Evolutionary conservation across 176 grass and related monocot genomes (phyloP).

Genomic region (Poa annua): DNA sequence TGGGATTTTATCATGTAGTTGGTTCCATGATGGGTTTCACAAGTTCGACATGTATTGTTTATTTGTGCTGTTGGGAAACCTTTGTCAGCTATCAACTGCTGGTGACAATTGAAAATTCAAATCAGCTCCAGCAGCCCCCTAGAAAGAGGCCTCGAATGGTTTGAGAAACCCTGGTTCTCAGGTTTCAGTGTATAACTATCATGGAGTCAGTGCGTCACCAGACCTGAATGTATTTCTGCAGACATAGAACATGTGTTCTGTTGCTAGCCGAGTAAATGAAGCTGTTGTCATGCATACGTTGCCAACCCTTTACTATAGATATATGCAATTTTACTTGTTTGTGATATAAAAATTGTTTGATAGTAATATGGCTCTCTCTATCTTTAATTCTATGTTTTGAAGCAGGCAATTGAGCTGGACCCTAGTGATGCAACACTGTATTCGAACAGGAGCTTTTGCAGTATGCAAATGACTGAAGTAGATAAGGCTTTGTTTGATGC

Average conservation of each 20-base stretch:
- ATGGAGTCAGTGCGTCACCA: background rate
- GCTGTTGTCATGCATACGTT: background rate
- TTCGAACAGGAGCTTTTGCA: conserved; percentile 37
- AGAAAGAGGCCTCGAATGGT: background rate
- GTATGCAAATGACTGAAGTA: conserved; percentile 34
- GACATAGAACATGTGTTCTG: conserved; percentile 21
- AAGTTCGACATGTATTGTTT: conserved; percentile 11
- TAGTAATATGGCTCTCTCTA: background rate
- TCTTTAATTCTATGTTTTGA: background rate
- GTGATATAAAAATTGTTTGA: background rate
- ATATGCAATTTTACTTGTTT: conserved; percentile 11
- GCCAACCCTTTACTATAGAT: background rate
- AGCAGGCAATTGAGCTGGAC: conserved; percentile 37
- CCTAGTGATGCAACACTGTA: conserved; percentile 35
- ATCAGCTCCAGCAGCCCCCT: conserved; percentile 18
- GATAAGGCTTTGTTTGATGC: conserved; percentile 30
- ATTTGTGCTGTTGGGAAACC: conserved; percentile 12
- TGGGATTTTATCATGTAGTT: conserved; percentile 16
- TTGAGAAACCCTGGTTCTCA: conserved; percentile 17
- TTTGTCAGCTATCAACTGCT: background rate
- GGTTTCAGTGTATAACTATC: conserved; percentile 9
- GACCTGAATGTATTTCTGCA: conserved; percentile 24
- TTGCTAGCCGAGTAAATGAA: conserved; percentile 3
- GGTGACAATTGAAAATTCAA: conserved; percentile 15
- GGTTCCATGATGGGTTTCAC: background rate